A percentile compares a stretch with the other conserved stretches of the same genome.
phyloP scores from a whole-genome alignment of 2,329 filamentous ascomycete species.

The Trichoderma atroviride region DNA sequence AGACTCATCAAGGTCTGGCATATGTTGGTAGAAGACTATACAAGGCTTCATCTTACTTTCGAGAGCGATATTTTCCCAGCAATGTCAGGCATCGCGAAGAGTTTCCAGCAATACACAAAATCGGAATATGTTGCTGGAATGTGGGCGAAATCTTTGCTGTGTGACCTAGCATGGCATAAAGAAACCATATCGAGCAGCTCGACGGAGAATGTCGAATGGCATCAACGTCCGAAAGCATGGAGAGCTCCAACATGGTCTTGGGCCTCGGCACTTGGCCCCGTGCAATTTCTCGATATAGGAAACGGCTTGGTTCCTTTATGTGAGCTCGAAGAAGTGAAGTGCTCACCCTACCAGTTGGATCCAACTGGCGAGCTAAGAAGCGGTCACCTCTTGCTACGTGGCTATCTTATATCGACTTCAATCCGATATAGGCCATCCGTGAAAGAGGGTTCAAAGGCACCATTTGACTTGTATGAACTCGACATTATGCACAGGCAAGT shows the following conservation, averaged over 20 bases:
- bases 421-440: not conserved
- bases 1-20: conserved; percentile 24
- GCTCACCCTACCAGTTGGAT: conserved; percentile 13
- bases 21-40: conserved; percentile 28
- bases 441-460: not conserved
- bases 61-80: conserved; percentile 29
- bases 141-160: conserved; percentile 20
- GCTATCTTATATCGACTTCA: conserved; percentile 2
- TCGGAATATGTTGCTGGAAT: conserved; percentile 28
- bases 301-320: conserved; percentile 6
- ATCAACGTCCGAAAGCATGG: conserved; percentile 14
- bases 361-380: conserved; percentile 20
- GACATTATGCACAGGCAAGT: conserved; percentile 16
- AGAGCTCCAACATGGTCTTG: conserved; percentile 30
- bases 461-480: conserved; percentile 18
- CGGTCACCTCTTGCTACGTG: conserved; percentile 13
- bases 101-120: conserved; percentile 3
- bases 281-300: conserved; percentile 16
- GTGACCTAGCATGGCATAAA: conserved; percentile 28
- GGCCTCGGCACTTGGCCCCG: conserved; percentile 14
- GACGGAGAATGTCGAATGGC: not conserved
- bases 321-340: not conserved
- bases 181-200: not conserved
- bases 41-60: conserved; percentile 25
- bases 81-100: conserved; percentile 28